Base-by-base conservation (phyloP, 305 asterid species). In the Fraxinus paxiana region DNA sequence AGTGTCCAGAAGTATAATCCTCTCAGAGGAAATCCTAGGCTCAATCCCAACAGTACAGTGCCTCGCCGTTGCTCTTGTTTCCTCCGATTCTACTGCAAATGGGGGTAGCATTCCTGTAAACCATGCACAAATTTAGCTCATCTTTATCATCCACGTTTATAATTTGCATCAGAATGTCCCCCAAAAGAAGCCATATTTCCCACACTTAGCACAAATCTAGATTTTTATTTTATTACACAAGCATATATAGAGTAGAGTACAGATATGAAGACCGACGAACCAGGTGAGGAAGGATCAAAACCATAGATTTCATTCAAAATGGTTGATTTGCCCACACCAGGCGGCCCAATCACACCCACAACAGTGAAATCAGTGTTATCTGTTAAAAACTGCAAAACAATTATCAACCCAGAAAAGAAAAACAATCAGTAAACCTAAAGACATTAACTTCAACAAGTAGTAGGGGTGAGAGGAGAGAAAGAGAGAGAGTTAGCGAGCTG, bases 221-320 rank as follows among this genome's bases (percentile, higher is more conserved):
- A 22, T 63, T 63, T 18, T 63, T 63, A 24, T 63, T 24, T 63
- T 63, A 63, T 10, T 24, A 63, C n/a, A 63, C 72, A 9, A 22
- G 72, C 17, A 67, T 15, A 30, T 31, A 24, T 31, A 65, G 73
- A 65, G 73, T 26, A 69, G 12, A 69, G 33, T 24, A 63, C 72
- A 69, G 2, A 69, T 28, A 30, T 69, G 41, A 20, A 69, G 43
- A 69, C 38, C 38, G 22, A 77, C 84, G 78, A 84, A 93, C 98
- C 99, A 43, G 97, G 90, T 13, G 97, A 90, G 51, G 87, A 85
- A 77, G 97, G 85, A 94, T 95, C 97, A 83, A 88, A 95, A 24
- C 99, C 97, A 88, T 94, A 95, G 71, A 95, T 92, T 87, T 95
- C 97, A 82, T 95, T 95, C 96, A 95, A 81, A 73, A 95, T 89